Conservation (phyloP, 495 filamentous ascomycete species). For the Podospora fimiseda region DNA sequence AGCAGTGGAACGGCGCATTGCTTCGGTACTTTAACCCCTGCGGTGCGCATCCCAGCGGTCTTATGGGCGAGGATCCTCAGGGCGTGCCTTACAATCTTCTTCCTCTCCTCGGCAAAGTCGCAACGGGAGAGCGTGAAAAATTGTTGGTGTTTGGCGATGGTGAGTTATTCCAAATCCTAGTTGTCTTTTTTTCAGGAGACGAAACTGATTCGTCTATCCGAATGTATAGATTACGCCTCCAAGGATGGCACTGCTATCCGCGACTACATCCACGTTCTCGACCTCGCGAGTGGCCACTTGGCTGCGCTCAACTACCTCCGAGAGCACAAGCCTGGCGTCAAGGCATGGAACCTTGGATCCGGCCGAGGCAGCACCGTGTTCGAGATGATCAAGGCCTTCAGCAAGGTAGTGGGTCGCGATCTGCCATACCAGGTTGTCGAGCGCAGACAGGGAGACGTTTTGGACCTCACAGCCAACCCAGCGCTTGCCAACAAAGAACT, state of each 20-base stretch:
- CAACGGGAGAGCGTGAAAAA: slow-evolving; percentile 91
- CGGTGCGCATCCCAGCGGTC: slow-evolving; percentile 86
- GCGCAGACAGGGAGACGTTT: slow-evolving; percentile 80
- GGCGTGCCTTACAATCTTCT: slow-evolving; percentile 95
- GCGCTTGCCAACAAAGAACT: slow-evolving; percentile 81
- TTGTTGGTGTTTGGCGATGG: slow-evolving; percentile 90
- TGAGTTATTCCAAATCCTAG: slow-evolving; percentile 36
- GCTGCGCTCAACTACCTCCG: slow-evolving; percentile 89
- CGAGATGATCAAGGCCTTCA: slow-evolving; percentile 96
- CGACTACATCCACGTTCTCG: slow-evolving; percentile 78
- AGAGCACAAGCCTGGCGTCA: slow-evolving; percentile 80
- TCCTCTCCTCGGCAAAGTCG: slow-evolving; percentile 89
- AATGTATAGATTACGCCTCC: slow-evolving; percentile 90
- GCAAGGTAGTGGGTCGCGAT: slow-evolving; percentile 71
- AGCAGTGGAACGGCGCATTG: slow-evolving; percentile 88
- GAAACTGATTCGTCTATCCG: no score
- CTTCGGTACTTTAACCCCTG: slow-evolving; percentile 97
- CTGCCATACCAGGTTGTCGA: slow-evolving; percentile 81
- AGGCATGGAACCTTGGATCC: slow-evolving; percentile 97
- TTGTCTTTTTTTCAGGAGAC: not conserved
- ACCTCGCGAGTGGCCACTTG: slow-evolving; percentile 83
- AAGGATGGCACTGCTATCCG: slow-evolving; percentile 71
- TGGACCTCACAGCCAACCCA: slow-evolving; percentile 91
- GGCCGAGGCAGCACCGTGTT: slow-evolving; percentile 91
- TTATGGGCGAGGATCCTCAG: slow-evolving; percentile 98